Conservation (phyloP, 257 asterid species). For the Haberlea rhodopensis region DNA sequence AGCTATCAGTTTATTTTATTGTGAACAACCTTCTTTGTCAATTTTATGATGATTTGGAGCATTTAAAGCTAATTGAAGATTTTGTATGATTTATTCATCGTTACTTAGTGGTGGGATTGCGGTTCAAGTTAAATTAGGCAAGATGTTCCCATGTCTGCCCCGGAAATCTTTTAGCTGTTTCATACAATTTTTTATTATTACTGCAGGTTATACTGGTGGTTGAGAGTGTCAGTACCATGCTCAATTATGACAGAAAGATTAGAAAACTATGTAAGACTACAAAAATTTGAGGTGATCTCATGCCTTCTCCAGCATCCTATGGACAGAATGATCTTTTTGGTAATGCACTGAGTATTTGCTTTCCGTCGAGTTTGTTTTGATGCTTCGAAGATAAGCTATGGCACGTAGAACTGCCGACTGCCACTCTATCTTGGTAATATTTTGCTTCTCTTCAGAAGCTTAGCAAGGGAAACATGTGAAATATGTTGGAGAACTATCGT, state of each 20-base stretch:
- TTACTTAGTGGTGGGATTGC: background rate
- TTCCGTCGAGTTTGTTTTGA: conserved; percentile 1
- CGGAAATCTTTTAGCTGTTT: background rate
- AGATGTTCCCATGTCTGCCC: background rate
- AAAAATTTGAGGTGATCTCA: conserved; percentile 29
- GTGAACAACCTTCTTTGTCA: background rate
- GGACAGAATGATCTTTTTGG: conserved; percentile 1
- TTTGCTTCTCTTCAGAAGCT: background rate
- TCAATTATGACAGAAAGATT: conserved; percentile 74
- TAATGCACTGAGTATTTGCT: conserved; percentile 1
- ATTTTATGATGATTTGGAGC: background rate
- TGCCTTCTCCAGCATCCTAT: background rate
- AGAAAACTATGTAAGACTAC: conserved; percentile 44
- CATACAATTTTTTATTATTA: conserved; percentile 12
- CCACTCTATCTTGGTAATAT: background rate
- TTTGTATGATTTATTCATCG: background rate
- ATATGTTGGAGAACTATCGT: conserved; percentile 7
- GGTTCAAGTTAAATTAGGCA: background rate
- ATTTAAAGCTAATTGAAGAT: background rate
- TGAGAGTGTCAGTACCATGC: conserved; percentile 86
- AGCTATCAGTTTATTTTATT: background rate
- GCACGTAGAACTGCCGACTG: conserved; percentile 16
- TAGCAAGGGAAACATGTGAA: background rate
- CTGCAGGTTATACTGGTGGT: conserved; percentile 78
- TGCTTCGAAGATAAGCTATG: conserved; percentile 15